Base-by-base conservation (phyloP, 768 basidiomycete genomes). In the Rubroboletus satanas region DNA sequence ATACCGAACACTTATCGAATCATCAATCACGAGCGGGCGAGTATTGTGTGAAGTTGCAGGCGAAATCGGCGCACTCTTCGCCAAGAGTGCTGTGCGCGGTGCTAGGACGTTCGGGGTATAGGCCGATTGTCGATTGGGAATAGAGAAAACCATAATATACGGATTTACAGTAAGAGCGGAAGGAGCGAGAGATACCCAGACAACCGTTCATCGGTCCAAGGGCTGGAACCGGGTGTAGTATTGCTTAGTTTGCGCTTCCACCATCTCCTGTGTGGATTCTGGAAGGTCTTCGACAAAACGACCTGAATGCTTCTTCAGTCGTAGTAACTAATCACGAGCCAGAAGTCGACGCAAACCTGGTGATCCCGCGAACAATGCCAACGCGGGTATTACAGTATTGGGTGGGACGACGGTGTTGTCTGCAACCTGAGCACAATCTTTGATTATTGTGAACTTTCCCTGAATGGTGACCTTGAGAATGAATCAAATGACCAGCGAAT, bases 391-490 rank as follows among this genome's bases (percentile, higher is more conserved):
- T 45, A 98, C 93, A 1, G 93, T 94, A 52, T 92, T 94, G 4
- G 93, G 88, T 2, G 95, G 91, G 14, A 98, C 74, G 36, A 98
- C 83, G 0, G 93, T 90, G 60, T 89, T 88, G 68, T 98, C 95
- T 29, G 87, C 87, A 23, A 99, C 85, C 56, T 83, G 85, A 4
- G 89, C 91, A 61, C 94, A 95, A 66, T 98, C 96, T 68, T 98
- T 97, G 70, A 98, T 94, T 54, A 96, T 94, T 0, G 88, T 87
- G 64, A 98, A 97, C 70, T 97, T 94, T 23, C 97, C 95, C 95
- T 98, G 44, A 5, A 26, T 29, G 31, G 21, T 48, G 9, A 11
- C 15, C 14, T 33, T 58, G 49, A 53, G 54, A 42, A 29, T 17
- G 52, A 28, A 38, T 21, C 35, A 9, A n/a, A 55, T 26, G 45